Conservation (phyloP, 495 filamentous ascomycete species). For the Annulohypoxylon maeteangense region DNA sequence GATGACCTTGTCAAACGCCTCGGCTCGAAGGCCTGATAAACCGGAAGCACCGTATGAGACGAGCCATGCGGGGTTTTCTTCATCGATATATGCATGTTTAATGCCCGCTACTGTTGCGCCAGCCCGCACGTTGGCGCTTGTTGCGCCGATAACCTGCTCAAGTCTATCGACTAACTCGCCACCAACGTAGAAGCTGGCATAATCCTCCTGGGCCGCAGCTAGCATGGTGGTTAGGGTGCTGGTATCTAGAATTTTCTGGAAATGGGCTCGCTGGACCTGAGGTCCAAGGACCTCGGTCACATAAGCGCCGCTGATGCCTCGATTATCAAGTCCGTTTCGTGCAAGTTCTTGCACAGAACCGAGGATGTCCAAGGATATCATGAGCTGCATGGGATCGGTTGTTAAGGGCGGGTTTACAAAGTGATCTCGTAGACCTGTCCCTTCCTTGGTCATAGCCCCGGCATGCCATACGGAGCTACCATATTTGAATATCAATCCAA, state of each 20-base stretch:
- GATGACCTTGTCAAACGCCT: conserved; percentile 44
- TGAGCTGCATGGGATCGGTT: conserved; percentile 24
- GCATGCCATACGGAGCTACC: conserved; percentile 37
- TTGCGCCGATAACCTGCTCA: conserved; percentile 29
- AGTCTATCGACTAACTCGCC: conserved; percentile 40
- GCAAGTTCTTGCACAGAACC: conserved; percentile 24
- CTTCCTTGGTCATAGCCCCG: conserved; percentile 22
- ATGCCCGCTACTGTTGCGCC: conserved; percentile 35
- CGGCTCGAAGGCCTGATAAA: neutral
- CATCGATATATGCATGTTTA: conserved; percentile 11
- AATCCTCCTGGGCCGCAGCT: conserved; percentile 39
- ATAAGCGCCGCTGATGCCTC: conserved; percentile 36
- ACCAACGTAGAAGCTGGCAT: conserved; percentile 33
- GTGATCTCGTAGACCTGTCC: conserved; percentile 16
- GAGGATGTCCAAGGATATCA: conserved; percentile 29
- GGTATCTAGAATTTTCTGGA: conserved; percentile 23
- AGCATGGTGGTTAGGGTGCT: conserved; percentile 32
- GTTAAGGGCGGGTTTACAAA: conserved; percentile 25
- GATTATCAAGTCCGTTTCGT: conserved; percentile 7
- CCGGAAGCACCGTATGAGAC: conserved; percentile 22
- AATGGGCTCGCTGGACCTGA: conserved; percentile 60
- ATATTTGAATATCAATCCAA: conserved; percentile 31
- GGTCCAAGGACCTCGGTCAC: conserved; percentile 56
- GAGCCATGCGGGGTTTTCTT: conserved; percentile 33
- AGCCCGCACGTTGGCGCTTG: conserved; percentile 18